Percentiles rank a stretch among this genome's conserved stretches.
These are phyloP conservation scores for Dactylellina parvicollis DNA, from an alignment of 2,329 filamentous ascomycete species.

Conservation along the genomic window DNA sequence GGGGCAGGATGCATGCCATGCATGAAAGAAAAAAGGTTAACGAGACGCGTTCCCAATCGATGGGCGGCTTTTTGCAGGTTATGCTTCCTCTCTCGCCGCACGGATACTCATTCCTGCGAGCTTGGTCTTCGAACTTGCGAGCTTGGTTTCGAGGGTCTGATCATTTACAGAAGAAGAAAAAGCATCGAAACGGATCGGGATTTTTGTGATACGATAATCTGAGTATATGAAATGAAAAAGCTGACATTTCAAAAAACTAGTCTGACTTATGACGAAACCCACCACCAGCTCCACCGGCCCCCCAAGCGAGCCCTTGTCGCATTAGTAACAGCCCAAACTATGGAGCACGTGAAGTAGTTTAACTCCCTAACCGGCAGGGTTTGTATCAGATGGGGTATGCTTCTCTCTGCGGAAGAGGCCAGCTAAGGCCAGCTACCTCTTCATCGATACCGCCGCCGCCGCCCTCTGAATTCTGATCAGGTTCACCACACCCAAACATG, in stretches of 20 bases:
- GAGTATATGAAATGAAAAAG: neutral
- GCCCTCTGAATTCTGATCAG: conserved; percentile 31
- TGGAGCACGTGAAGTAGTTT: conserved; percentile 38
- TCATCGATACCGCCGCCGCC: conserved; percentile 11
- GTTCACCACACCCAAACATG: conserved; percentile 35
- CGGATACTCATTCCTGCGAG: no score
- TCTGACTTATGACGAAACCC: conserved; percentile 35
- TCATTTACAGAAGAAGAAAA: no score
- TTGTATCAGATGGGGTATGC: no score
- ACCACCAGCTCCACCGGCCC: neutral
- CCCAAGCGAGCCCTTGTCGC: conserved; percentile 9
- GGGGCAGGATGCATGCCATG: conserved; percentile 43
- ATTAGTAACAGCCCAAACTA: conserved; percentile 15
- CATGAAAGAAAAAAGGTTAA: conserved; percentile 32
- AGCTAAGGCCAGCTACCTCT: neutral
- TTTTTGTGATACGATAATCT: conserved; percentile 30
- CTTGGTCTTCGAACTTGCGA: no score
- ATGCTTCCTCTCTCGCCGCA: neutral
- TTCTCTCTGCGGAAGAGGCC: neutral
- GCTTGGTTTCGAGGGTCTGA: no score
- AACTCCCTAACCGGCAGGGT: conserved; percentile 12
- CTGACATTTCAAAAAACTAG: conserved; percentile 14
- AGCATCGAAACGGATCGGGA: neutral
- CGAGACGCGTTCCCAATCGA: conserved; percentile 40
- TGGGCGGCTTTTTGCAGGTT: neutral